phyloP scores from a whole-genome alignment of 345 rosid genomes.

The Ailanthus altissimus region DNA sequence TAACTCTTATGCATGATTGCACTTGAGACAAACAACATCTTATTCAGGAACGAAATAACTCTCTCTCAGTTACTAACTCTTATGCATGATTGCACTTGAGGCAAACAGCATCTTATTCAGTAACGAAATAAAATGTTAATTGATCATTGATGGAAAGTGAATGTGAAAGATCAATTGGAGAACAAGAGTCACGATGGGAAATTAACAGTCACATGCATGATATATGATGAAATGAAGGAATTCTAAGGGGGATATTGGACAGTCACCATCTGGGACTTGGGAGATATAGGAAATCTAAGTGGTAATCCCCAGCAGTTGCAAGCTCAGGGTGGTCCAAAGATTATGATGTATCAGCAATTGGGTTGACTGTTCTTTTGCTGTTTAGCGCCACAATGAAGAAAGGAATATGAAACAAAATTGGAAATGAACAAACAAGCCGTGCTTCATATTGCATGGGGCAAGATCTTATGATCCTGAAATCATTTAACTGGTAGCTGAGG shows the following conservation, averaged over 20 bases:
- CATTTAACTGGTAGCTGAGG: background rate
- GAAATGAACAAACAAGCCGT: slow-evolving; percentile 10
- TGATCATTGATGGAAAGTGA: background rate
- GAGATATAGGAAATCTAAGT: background rate
- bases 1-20: no score
- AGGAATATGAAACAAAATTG: slow-evolving; percentile 2
- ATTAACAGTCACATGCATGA: no score
- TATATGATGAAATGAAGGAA: no score
- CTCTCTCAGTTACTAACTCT: background rate
- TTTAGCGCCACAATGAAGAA: slow-evolving; percentile 18
- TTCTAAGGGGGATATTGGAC: no score
- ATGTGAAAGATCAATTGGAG: background rate
- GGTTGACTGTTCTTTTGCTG: slow-evolving; percentile 34
- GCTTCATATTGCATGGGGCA: background rate
- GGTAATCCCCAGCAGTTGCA: background rate
- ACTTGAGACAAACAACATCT: no score
- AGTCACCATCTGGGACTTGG: no score
- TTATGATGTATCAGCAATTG: background rate
- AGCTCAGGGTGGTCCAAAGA: background rate
- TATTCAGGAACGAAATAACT: no score
- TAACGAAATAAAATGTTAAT: background rate
- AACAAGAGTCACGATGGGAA: no score
- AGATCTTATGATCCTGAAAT: background rate
- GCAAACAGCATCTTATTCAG: background rate
- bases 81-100: slow-evolving; percentile 11